Conservation (phyloP, 2,329 filamentous ascomycete genomes). For the Ascochyta viciae-villosae region DNA sequence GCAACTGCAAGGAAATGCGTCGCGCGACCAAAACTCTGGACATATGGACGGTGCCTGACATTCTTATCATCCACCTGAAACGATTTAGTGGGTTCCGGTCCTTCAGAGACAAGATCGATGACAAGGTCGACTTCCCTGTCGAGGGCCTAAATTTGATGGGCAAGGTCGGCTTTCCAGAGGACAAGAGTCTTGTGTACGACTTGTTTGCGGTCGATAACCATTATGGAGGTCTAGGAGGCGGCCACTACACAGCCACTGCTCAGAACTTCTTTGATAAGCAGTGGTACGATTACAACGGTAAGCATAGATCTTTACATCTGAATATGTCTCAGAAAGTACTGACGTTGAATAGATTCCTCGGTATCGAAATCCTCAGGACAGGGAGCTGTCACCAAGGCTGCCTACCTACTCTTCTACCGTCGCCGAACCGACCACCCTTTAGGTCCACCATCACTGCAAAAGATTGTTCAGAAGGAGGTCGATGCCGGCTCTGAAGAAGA, state of each 20-base stretch:
- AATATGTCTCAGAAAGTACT: conserved; percentile 38
- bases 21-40: conserved; percentile 96
- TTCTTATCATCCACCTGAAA: conserved; percentile 93
- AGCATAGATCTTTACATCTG: not conserved
- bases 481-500: conserved; percentile 56
- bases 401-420: conserved; percentile 95
- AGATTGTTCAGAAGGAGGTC: conserved; percentile 67
- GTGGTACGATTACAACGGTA: conserved; percentile 98
- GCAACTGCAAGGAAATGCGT: conserved; percentile 90
- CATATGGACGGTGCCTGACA: conserved; percentile 95
- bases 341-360: conserved; percentile 70
- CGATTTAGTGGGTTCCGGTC: conserved; percentile 86
- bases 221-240: conserved; percentile 89
- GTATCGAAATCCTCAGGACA: conserved; percentile 67
- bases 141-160: conserved; percentile 83
- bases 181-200: conserved; percentile 86
- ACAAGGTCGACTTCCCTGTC: conserved; percentile 88
- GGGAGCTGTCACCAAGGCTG: conserved; percentile 74
- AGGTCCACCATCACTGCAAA: conserved; percentile 77
- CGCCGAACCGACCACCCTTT: conserved; percentile 79
- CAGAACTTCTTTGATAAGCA: conserved; percentile 87
- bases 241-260: conserved; percentile 94
- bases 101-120: conserved; percentile 89
- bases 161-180: conserved; percentile 79
- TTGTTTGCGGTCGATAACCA: conserved; percentile 96